Percentiles rank a stretch among this genome's conserved stretches.
Evolutionary conservation across 306 rosid genomes (phyloP).

Genomic region (Hippophae tibetana): DNA sequence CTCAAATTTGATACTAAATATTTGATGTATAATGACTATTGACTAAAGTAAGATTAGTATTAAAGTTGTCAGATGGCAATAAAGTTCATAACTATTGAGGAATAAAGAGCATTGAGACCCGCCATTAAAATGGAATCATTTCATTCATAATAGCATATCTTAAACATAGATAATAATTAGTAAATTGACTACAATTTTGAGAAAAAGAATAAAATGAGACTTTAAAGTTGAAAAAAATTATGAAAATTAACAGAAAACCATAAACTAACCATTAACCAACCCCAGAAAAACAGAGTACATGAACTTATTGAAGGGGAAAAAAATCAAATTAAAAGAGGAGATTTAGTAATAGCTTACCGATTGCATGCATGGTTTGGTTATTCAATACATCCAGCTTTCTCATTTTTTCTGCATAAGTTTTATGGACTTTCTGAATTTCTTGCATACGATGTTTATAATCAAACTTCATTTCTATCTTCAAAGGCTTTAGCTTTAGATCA

Average conservation of each 20-base stretch:
- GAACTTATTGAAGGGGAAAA: neutral
- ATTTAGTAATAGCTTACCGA: conserved; percentile 35
- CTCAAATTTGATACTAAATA: too few relatives aligned
- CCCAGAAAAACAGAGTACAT: too few relatives aligned
- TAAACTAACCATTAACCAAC: too few relatives aligned
- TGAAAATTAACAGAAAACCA: too few relatives aligned
- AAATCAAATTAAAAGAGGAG: neutral
- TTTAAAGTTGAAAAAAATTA: too few relatives aligned
- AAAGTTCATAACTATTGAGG: neutral
- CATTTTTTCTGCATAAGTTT: conserved; percentile 60
- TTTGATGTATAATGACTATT: too few relatives aligned
- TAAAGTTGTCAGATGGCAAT: too few relatives aligned
- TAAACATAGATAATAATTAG: too few relatives aligned
- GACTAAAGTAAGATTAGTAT: too few relatives aligned
- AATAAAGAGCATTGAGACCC: conserved; percentile 24
- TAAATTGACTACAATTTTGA: too few relatives aligned
- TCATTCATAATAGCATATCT: neutral
- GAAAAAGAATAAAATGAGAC: too few relatives aligned
- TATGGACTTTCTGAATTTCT: conserved; percentile 55
- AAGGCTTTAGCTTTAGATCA: conserved; percentile 26
- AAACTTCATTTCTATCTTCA: conserved; percentile 42
- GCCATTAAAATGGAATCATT: conserved; percentile 1
- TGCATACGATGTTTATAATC: conserved; percentile 46
- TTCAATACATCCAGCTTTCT: conserved; percentile 72
- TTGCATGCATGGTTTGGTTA: conserved; percentile 75